Base-by-base conservation (phyloP, 192 early-diverging fungal genomes). In the Paraglomus occultum region DNA sequence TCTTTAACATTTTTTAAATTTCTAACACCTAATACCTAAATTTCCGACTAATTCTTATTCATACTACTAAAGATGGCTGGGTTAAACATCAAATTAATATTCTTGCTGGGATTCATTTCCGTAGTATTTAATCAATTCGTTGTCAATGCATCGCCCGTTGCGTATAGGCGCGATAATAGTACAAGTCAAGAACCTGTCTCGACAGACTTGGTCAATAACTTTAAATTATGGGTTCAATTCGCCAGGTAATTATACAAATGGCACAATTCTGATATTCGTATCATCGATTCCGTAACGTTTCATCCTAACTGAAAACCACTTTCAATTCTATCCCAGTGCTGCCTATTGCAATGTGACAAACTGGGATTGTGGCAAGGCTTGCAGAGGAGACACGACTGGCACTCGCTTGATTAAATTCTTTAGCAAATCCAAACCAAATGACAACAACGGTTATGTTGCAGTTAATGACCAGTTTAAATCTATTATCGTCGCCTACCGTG, bases 381-480 rank as follows among this genome's bases (percentile, higher is more conserved):
- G 62, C 10, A 14, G 39, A 48, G 62, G 45, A 10, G 46, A 48
- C 5, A 64, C 62, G 1, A n/a, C 1, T 6, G 62, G 23, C 20
- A 64, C 62, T 22, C n/a, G 46, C 11, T 22, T 64, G 18, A 48
- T 64, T 6, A 45, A 64, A 22, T 64, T 45, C 10, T 64, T 64
- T 64, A 18, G 23, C 22, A 1, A 64, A 8, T 23, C 44, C 8
- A 0, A 12, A 9, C n/a, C n/a, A 60, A 60, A 42, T 17, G 58
- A 60, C 49, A 64, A 64, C 49, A 64, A 64, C 10, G 62, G 3
- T 22, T 64, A 20, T 49, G 62, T 64, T 23, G 62, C 62, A 10
- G 39, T 64, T 64, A 64, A 64, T 47, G 62, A 64, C 49, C 20
- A 64, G 49, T 20, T 48, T 48, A 64, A 49, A 11, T 43, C 62